Base-by-base conservation (phyloP, 2,329 filamentous ascomycete genomes). In the Leptographium wingfieldii region DNA sequence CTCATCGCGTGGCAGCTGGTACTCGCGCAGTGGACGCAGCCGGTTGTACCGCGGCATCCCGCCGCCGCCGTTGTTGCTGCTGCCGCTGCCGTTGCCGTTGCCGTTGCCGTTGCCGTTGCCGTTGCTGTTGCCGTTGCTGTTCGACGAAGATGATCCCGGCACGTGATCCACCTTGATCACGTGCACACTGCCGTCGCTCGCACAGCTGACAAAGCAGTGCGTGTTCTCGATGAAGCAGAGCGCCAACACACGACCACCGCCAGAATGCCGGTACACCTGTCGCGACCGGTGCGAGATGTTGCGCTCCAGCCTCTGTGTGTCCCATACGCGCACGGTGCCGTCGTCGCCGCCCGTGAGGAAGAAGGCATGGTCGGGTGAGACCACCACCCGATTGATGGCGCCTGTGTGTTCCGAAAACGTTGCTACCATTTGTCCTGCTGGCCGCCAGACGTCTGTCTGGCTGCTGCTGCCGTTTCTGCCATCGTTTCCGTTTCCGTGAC, bases 341-440 rank as follows among this genome's bases (percentile, higher is more conserved):
- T 99, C 94, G 67, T 96, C 90, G 11, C 92, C 92, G 7, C 86
- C 92, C 0, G 94, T 97, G 60, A 96, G 80, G 72, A 99, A 99
- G 74, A 99, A 99, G 5, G 86, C 76, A 70, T 99, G 92, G 68
- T 99, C 94, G 0, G 92, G 90, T 1, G 94, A 86, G 9, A 90
- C 83, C 2, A 88, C 78, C 12, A 97, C 83, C 11, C 92, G 84
- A 68, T 88, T 96, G 64, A 97, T 83, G 9, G 89, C 82, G 0
- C 84, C 90, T 33, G 80, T 85, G 69, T 99, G 94, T 70, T 99
- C 94, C 1, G 88, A 84, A 68, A 97, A 91, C 1, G 90, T 90
- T 2, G 92, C 90, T 25, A 97, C 87, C 10, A 97, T 78, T 57
- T 84, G 86, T 1, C 94, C 92, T 59, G 85, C 83, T 0, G 94